phyloP scores from a whole-genome alignment of 495 filamentous ascomycete species.

The Rhypophila decipiens region DNA sequence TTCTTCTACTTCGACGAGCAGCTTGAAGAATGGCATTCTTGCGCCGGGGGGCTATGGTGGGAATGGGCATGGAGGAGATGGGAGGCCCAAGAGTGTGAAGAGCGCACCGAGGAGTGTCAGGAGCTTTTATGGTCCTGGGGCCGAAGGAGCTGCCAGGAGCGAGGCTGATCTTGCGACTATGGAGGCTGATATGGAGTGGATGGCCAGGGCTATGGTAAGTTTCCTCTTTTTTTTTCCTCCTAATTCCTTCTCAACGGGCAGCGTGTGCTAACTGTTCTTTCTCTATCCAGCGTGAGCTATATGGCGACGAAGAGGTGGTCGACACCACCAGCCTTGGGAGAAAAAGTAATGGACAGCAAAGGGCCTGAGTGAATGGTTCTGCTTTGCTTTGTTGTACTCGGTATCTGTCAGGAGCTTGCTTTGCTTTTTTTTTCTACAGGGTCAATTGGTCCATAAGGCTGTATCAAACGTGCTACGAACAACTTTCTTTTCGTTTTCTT shows the following conservation, averaged over 20 bases:
- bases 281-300: slow-evolving; percentile 16
- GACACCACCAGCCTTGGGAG: too few relatives aligned
- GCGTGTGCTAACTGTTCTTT: slow-evolving; percentile 1
- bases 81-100: not conserved
- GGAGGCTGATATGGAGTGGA: slow-evolving; percentile 19
- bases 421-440: too few relatives aligned
- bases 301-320: slow-evolving; percentile 14
- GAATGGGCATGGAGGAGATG: too few relatives aligned
- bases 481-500: not conserved
- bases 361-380: too few relatives aligned
- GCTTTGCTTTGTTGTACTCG: too few relatives aligned
- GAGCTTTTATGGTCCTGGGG: not conserved
- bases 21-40: too few relatives aligned
- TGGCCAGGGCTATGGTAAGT: slow-evolving; percentile 21
- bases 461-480: too few relatives aligned
- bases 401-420: too few relatives aligned
- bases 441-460: too few relatives aligned
- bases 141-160: not conserved
- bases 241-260: not conserved
- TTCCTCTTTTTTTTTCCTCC: not conserved
- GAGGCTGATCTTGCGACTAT: not conserved
- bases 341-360: too few relatives aligned
- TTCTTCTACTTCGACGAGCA: too few relatives aligned
- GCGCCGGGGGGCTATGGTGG: too few relatives aligned
- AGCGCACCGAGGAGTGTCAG: not conserved